A percentile compares a stretch with the other conserved stretches of the same genome.
Conservation (phyloP, 352 stramenopile genomes). For the Pythium aquatile region DNA sequence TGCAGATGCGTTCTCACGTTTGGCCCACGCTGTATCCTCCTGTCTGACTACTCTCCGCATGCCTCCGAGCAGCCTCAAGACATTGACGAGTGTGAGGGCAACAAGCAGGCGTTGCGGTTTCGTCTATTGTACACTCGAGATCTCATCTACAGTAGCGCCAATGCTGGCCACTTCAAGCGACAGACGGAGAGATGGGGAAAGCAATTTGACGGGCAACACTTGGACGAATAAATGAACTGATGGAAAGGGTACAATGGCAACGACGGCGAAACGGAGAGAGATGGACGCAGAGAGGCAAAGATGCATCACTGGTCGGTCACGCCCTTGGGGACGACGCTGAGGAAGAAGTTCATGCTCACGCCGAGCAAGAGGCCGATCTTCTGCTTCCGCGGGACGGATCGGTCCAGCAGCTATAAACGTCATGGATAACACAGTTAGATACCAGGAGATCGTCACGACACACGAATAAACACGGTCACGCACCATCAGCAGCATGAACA, state of each 20-base stretch:
- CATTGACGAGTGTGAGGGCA: not conserved
- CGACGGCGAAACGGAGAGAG: constrained; percentile 3
- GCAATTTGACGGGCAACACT: not conserved
- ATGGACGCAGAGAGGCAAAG: not conserved
- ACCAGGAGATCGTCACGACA: not conserved
- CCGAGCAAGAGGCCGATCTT: constrained; percentile 83
- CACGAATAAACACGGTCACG: constrained; percentile 12
- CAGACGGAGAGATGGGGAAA: not conserved
- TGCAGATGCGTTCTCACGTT: not conserved
- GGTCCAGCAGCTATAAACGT: constrained; percentile 70
- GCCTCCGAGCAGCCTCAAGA: not conserved
- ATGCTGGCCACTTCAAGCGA: not conserved
- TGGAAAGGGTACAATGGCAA: constrained; percentile 1
- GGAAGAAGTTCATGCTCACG: constrained; percentile 89
- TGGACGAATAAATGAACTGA: constrained; percentile 7
- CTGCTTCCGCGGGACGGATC: constrained; percentile 83
- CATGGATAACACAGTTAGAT: not conserved
- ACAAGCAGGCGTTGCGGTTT: not conserved
- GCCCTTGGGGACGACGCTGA: constrained; percentile 82
- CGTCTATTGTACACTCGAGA: not conserved
- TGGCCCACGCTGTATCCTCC: no score
- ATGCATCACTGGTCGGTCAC: constrained; percentile 51
- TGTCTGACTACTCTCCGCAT: not conserved
- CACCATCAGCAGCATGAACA: constrained; percentile 91
- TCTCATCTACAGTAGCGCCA: not conserved